Base-by-base conservation (phyloP, 306 rosid species). In the Benincasa hispida region DNA sequence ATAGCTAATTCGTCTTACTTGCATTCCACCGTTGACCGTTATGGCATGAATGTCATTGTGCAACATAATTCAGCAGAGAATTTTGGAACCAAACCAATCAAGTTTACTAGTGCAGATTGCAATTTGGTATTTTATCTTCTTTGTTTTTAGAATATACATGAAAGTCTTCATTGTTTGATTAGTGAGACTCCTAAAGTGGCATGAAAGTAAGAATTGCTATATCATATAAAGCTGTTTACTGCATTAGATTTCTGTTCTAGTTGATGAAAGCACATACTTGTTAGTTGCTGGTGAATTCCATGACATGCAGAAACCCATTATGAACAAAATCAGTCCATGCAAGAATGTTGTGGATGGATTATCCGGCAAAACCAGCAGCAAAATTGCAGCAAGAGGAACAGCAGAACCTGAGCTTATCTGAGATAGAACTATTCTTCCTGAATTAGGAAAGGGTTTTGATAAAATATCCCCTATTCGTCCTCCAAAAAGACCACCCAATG, bases 401-500 rank as follows among this genome's bases (percentile, higher is more conserved):
- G 81, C 87, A 4, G 93, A 93, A 75, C 85, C 91, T 0, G 98
- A 82, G 42, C 98, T 93, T 69, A 93, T 91, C 85, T 93, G 96
- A 1, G 95, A 89, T 58, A 93, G 76, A 62, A 91, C 57, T 79
- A 93, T 91, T 73, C 96, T 89, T 5, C 96, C 91, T 9, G 87
- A 50, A 80, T 91, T 87, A 5, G 98, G 98, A 19, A 91, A 85
- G 13, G 80, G 79, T 58, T 75, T 76, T 13, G 98, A 83, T 35
- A 91, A 83, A 37, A 51, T 27, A 84, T 91, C 98, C 14, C 98
- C 98, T 87, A 91, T 87, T 67, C 68, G 77, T 19, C 98, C 97
- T 76, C 98, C 97, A 72, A 93, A 89, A 54, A 93, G 81, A 48
- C 86, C 84, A n/a, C 98, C 98, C 5, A 91, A 59, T n/a, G 97